A percentile compares a stretch with the other conserved stretches of the same genome.
Conservation (phyloP, 2,329 filamentous ascomycete species). For the Onygenales sp. region DNA sequence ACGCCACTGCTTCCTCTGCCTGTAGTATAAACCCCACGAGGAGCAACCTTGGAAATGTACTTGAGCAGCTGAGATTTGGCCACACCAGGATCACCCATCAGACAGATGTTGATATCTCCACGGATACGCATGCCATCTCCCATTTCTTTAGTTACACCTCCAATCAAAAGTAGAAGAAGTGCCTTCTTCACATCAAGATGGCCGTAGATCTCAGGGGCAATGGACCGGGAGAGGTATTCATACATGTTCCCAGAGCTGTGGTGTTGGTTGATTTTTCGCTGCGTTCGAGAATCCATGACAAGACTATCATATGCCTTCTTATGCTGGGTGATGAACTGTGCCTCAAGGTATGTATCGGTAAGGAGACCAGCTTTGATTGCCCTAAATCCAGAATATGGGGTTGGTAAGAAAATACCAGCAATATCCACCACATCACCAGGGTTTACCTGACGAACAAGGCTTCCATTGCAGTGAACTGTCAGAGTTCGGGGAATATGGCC, state of each 20-base stretch:
- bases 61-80: constrained; percentile 97
- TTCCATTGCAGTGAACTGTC: constrained; percentile 82
- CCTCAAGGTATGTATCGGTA: constrained; percentile 94
- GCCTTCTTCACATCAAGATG: constrained; percentile 98
- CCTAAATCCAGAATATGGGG: constrained; percentile 97
- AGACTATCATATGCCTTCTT: constrained; percentile 97
- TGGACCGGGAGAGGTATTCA: constrained; percentile 89
- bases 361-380: constrained; percentile 93
- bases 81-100: constrained; percentile 99
- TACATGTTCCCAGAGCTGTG: constrained; percentile 84
- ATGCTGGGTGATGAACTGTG: constrained; percentile 86
- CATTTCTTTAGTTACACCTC: constrained; percentile 92
- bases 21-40: constrained; percentile 78
- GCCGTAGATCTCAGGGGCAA: constrained; percentile 93
- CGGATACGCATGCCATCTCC: constrained; percentile 98
- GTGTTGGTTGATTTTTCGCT: constrained; percentile 77
- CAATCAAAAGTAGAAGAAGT: constrained; percentile 85
- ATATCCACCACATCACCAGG: constrained; percentile 92
- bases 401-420: constrained; percentile 90
- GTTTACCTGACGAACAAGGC: constrained; percentile 74
- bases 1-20: constrained; percentile 74
- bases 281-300: constrained; percentile 67
- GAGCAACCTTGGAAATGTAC: constrained; percentile 96
- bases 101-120: constrained; percentile 95
- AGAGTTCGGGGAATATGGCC: constrained; percentile 91